phyloP scores from a whole-genome alignment of 331 rosid species.

The Rosa hybrid region DNA sequence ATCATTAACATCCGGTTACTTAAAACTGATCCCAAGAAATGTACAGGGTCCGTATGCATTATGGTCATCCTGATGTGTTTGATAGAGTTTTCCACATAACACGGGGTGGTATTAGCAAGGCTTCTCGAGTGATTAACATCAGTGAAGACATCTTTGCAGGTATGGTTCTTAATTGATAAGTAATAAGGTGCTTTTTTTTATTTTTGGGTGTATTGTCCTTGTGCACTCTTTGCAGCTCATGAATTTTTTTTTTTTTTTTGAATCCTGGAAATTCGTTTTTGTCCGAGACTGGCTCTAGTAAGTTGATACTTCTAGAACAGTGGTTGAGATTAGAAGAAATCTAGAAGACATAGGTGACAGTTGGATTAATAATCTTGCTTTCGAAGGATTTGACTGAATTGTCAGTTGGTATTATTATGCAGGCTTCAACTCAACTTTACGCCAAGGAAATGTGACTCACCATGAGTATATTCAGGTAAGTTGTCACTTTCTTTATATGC shows the following conservation, averaged over 20 bases:
- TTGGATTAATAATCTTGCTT: neutral
- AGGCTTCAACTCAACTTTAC: conserved; percentile 97
- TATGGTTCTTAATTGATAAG: conserved; percentile 14
- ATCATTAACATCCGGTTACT: conserved; percentile 11
- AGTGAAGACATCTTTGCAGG: conserved; percentile 79
- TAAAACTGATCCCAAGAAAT: conserved; percentile 22
- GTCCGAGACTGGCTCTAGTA: neutral
- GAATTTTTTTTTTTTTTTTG: neutral
- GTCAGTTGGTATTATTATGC: conserved; percentile 18
- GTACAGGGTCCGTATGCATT: conserved; percentile 95
- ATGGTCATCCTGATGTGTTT: conserved; percentile 97
- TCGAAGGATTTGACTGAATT: neutral
- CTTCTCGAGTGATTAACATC: conserved; percentile 89
- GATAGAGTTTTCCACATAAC: conserved; percentile 92
- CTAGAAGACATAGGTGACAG: neutral
- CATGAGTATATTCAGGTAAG: conserved; percentile 73
- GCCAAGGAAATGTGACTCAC: conserved; percentile 90
- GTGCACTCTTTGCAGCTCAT: neutral
- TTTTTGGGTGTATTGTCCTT: neutral
- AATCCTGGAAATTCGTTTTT: neutral
- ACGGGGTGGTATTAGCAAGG: conserved; percentile 96
- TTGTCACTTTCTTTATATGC: conserved; percentile 16
- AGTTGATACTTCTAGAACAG: neutral
- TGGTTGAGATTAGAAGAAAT: conserved; percentile 2
- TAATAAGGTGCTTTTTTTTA: neutral